phyloP scores from a whole-genome alignment of 495 filamentous ascomycete genomes.

The Gamarada debralockiae region DNA sequence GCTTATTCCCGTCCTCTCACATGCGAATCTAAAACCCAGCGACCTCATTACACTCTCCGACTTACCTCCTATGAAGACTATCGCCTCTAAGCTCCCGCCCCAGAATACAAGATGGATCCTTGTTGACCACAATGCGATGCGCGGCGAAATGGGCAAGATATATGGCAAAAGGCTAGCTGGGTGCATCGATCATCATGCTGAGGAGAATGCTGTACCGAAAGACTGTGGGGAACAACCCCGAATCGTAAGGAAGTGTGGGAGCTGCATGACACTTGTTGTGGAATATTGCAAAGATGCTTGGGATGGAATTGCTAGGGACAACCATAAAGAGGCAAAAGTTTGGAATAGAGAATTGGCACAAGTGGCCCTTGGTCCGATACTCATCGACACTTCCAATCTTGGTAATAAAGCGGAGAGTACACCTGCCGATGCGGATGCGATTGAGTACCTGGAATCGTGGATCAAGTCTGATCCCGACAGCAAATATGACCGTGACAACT shows the following conservation, averaged over 20 bases:
- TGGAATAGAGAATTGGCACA: constrained; percentile 64
- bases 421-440: constrained; percentile 60
- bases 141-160: constrained; percentile 41
- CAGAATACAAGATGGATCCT: constrained; percentile 56
- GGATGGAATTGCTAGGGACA: constrained; percentile 33
- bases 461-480: constrained; percentile 20
- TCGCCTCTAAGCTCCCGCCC: constrained; percentile 20
- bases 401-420: constrained; percentile 67
- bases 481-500: constrained; percentile 51
- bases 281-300: constrained; percentile 56
- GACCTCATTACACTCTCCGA: constrained; percentile 52
- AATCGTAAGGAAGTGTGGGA: constrained; percentile 66
- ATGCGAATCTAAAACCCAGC: constrained; percentile 34
- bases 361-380: constrained; percentile 73
- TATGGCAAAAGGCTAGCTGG: constrained; percentile 46
- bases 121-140: constrained; percentile 87
- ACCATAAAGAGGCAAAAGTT: neutral
- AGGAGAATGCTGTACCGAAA: constrained; percentile 62
- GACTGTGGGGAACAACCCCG: constrained; percentile 45
- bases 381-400: constrained; percentile 83
- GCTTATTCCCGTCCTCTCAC: constrained; percentile 52
- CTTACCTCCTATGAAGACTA: constrained; percentile 28
- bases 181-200: constrained; percentile 91
- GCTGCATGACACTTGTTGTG: constrained; percentile 76
- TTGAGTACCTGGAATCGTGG: constrained; percentile 55